phyloP scores from a whole-genome alignment of 140 eudicot species.

The Senecio squalidus region DNA sequence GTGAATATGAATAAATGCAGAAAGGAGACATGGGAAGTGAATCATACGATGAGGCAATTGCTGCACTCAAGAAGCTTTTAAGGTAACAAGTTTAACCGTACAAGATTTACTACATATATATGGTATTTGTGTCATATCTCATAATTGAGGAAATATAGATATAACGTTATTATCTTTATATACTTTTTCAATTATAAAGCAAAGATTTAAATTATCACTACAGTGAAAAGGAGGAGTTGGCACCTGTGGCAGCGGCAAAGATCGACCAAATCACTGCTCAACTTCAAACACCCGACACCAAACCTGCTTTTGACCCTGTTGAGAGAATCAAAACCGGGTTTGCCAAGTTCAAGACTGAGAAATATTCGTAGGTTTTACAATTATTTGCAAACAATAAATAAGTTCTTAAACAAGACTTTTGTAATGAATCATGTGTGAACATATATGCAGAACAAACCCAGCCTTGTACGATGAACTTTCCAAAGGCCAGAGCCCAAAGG shows the following conservation, averaged over 20 bases:
- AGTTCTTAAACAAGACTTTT: no score
- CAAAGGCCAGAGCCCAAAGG: slow-evolving; percentile 94
- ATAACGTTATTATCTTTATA: no score
- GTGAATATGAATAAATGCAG: slow-evolving; percentile 34
- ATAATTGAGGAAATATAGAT: no score
- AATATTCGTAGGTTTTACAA: slow-evolving; percentile 47
- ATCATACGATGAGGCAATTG: slow-evolving; percentile 80
- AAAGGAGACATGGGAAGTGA: slow-evolving; percentile 80
- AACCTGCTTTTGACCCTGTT: slow-evolving; percentile 37
- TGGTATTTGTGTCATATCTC: no score
- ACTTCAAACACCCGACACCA: slow-evolving; percentile 36
- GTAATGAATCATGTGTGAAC: not conserved
- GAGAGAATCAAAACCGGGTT: slow-evolving; percentile 79
- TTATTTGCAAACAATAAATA: no score
- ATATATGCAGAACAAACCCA: slow-evolving; percentile 63
- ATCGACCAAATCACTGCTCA: slow-evolving; percentile 63
- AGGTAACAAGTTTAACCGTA: slow-evolving; percentile 34
- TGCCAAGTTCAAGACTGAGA: slow-evolving; percentile 73
- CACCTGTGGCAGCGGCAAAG: slow-evolving; percentile 77
- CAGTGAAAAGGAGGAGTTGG: slow-evolving; percentile 85
- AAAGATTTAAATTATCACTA: no score
- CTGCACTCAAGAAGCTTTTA: slow-evolving; percentile 74
- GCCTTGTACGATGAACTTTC: slow-evolving; percentile 72
- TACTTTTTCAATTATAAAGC: no score
- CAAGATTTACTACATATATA: no score